These are phyloP conservation scores for Hymenoscyphus repandus DNA, from an alignment of 2,329 filamentous ascomycete species.

Conservation along the genomic window DNA sequence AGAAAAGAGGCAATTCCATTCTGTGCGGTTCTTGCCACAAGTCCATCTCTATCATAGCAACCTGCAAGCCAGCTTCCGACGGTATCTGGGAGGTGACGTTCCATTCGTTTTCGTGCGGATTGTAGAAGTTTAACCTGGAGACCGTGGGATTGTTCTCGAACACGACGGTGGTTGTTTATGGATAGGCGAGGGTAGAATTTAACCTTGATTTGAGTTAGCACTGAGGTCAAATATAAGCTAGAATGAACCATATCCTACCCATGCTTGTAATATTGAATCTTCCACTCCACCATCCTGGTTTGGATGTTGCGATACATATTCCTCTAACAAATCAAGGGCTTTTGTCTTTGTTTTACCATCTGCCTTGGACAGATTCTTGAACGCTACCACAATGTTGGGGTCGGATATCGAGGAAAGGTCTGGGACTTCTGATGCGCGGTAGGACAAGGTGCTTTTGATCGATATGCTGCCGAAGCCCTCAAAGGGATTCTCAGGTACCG, in stretches of 20 bases:
- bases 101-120: slow-evolving; percentile 74
- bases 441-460: slow-evolving; percentile 60
- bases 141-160: slow-evolving; percentile 79
- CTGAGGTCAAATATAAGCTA: slow-evolving; percentile 18
- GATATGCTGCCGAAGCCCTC: slow-evolving; percentile 29
- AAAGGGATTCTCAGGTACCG: slow-evolving; percentile 29
- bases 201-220: slow-evolving; percentile 51
- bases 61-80: slow-evolving; percentile 90
- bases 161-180: slow-evolving; percentile 82
- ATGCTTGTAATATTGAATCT: slow-evolving; percentile 79
- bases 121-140: slow-evolving; percentile 61
- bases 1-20: slow-evolving; percentile 74
- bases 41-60: slow-evolving; percentile 77
- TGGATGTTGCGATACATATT: slow-evolving; percentile 52
- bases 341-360: slow-evolving; percentile 89
- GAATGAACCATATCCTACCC: slow-evolving; percentile 48
- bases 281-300: slow-evolving; percentile 59
- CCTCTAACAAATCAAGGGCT: slow-evolving; percentile 78
- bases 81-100: slow-evolving; percentile 68
- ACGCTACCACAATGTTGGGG: slow-evolving; percentile 77
- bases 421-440: slow-evolving; percentile 72
- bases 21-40: slow-evolving; percentile 68
- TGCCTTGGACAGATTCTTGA: slow-evolving; percentile 90
- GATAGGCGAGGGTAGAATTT: slow-evolving; percentile 83
- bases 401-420: slow-evolving; percentile 74